Conservation (phyloP, 1,284 basidiomycete genomes). For the Trametes versicolor region DNA sequence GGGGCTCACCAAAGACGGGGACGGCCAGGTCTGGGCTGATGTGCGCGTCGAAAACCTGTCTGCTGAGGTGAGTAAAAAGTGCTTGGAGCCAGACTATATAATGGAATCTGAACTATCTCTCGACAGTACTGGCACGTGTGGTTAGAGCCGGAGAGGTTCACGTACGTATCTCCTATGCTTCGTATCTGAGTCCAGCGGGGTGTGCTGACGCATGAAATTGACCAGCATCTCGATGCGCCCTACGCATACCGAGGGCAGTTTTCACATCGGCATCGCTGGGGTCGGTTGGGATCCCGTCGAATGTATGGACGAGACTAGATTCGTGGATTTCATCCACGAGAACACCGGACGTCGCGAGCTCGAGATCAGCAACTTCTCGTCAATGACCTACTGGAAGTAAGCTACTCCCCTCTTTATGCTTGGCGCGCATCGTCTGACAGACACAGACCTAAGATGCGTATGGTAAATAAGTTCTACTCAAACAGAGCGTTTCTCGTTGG, state of each 20-base stretch:
- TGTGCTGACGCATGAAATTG: neutral
- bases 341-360: constrained; percentile 22
- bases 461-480: constrained; percentile 48
- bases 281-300: constrained; percentile 23
- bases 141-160: constrained; percentile 32
- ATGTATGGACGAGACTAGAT: constrained; percentile 14
- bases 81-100: neutral
- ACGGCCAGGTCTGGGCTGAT: constrained; percentile 46
- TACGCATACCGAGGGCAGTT: constrained; percentile 1
- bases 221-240: constrained; percentile 19
- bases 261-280: constrained; percentile 23
- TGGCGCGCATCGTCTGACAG: neutral
- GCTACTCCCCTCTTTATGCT: neutral
- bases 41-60: constrained; percentile 41
- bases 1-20: constrained; percentile 44
- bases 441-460: constrained; percentile 49
- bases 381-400: constrained; percentile 28
- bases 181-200: neutral
- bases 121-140: constrained; percentile 45
- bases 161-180: constrained; percentile 21
- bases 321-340: constrained; percentile 22
- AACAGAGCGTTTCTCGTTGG: constrained; percentile 50
- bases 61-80: constrained; percentile 33
- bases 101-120: neutral
- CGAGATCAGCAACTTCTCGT: constrained; percentile 15